A percentile compares a stretch with the other conserved stretches of the same genome.
phyloP scores from a whole-genome alignment of 257 asterid genomes.

The Cordia subcordata region DNA sequence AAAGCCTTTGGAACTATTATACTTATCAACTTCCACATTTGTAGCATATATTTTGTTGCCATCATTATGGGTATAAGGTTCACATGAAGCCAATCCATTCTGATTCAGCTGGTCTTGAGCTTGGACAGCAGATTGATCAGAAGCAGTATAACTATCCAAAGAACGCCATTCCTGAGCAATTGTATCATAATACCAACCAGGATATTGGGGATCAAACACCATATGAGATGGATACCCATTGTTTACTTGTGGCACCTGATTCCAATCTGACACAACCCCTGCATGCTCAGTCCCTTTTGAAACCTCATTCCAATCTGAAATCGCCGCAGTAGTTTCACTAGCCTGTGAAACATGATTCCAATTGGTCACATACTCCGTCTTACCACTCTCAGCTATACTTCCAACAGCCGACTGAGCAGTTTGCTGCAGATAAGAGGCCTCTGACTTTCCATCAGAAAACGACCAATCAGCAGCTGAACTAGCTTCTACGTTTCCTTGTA shows the following conservation, averaged over 20 bases:
- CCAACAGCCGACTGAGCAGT: slow-evolving; percentile 39
- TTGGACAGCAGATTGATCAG: slow-evolving; percentile 22
- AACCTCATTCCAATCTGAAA: slow-evolving; percentile 12
- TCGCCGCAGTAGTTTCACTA: slow-evolving; percentile 1
- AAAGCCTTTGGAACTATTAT: slow-evolving; percentile 24
- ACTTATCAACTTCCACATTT: slow-evolving; percentile 28
- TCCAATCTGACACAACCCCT: slow-evolving; percentile 9
- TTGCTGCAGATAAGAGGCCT: slow-evolving; percentile 56
- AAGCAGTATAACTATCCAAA: slow-evolving; percentile 43
- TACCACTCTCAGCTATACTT: slow-evolving; percentile 39
- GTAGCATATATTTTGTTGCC: slow-evolving; percentile 21
- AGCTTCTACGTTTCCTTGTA: slow-evolving; percentile 22
- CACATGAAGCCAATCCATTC: slow-evolving; percentile 31
- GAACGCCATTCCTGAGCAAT: slow-evolving; percentile 50
- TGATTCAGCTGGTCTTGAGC: slow-evolving; percentile 40
- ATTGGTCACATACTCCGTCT: slow-evolving; percentile 1
- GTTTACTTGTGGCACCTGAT: slow-evolving; percentile 22
- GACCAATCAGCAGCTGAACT: slow-evolving; percentile 29
- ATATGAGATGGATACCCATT: slow-evolving; percentile 65
- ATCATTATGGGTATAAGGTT: slow-evolving; percentile 31
- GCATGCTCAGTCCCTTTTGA: background rate
- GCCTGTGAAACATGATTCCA: background rate
- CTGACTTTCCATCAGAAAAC: slow-evolving; percentile 27
- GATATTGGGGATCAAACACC: slow-evolving; percentile 81
- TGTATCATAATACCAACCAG: slow-evolving; percentile 78